Evolutionary conservation across 768 basidiomycete species (phyloP).

Genomic region (Clavulina sp.): DNA sequence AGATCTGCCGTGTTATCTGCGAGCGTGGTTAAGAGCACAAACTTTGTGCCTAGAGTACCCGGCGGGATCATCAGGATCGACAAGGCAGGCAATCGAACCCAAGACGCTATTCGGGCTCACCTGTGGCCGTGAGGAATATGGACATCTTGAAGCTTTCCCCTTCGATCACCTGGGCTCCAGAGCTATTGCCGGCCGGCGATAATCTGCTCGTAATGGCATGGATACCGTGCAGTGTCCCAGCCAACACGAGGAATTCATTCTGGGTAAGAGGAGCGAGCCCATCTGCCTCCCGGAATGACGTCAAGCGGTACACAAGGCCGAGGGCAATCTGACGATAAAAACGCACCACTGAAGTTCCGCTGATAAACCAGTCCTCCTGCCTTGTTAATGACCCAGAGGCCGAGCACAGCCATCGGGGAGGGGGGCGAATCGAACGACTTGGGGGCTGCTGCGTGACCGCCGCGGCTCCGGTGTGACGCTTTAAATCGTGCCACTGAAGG

Average conservation of each 20-base stretch:
- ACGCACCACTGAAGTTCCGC: slow-evolving; percentile 69
- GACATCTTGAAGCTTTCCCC: slow-evolving; percentile 91
- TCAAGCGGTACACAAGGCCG: not conserved
- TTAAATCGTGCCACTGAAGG: no score
- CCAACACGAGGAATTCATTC: slow-evolving; percentile 89
- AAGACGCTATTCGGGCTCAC: slow-evolving; percentile 26
- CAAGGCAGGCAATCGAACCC: not conserved
- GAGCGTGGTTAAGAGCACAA: slow-evolving; percentile 77
- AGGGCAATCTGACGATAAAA: not conserved
- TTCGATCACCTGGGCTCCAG: slow-evolving; percentile 89
- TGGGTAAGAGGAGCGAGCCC: slow-evolving; percentile 82
- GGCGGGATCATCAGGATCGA: not conserved
- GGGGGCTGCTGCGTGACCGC: no score
- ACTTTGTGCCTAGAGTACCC: slow-evolving; percentile 62
- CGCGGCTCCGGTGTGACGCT: no score
- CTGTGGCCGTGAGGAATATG: slow-evolving; percentile 77
- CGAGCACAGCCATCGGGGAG: slow-evolving; percentile 61
- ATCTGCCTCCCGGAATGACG: slow-evolving; percentile 29
- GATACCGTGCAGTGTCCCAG: slow-evolving; percentile 92
- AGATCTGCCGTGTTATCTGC: slow-evolving; percentile 51
- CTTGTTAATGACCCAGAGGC: slow-evolving; percentile 94
- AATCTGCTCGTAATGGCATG: slow-evolving; percentile 94
- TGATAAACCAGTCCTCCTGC: slow-evolving; percentile 94
- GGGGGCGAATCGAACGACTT: no score
- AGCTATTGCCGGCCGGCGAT: slow-evolving; percentile 64